These are phyloP conservation scores for Thamnidium elegans DNA, from an alignment of 192 early-diverging fungal genomes.

Conservation along the genomic window DNA sequence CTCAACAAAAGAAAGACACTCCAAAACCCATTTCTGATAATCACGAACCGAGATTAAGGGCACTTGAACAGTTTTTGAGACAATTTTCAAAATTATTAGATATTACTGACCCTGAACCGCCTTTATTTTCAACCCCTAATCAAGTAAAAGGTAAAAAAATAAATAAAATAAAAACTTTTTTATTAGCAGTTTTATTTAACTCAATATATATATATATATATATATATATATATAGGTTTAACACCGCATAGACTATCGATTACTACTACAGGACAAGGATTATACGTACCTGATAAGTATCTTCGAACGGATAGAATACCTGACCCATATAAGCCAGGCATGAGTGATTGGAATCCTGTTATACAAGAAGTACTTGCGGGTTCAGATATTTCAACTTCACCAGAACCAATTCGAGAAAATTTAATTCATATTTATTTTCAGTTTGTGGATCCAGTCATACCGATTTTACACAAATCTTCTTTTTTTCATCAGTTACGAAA, in stretches of 20 bases:
- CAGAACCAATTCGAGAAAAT: constrained; percentile 1
- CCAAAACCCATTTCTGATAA: constrained; percentile 5
- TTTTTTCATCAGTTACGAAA: background rate
- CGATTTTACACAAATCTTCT: constrained; percentile 38
- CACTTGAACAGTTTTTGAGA: background rate
- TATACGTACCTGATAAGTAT: constrained; percentile 15
- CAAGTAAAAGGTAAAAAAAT: background rate
- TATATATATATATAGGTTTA: background rate
- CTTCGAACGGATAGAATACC: constrained; percentile 19
- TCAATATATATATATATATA: background rate
- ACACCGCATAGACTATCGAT: background rate
- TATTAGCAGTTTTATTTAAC: too few species aligned
- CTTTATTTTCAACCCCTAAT: constrained; percentile 5
- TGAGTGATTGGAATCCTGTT: constrained; percentile 8
- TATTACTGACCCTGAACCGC: background rate
- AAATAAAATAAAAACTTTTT: background rate
- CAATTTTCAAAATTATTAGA: constrained; percentile 7
- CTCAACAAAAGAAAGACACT: background rate
- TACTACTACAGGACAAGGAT: constrained; percentile 16
- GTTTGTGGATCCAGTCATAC: constrained; percentile 42
- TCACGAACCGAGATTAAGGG: constrained; percentile 12
- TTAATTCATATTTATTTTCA: constrained; percentile 43
- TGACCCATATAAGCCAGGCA: background rate
- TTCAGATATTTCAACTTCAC: background rate
- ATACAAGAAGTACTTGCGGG: constrained; percentile 2